Percentiles rank a stretch among this genome's conserved stretches.
Evolutionary conservation across 805 yeast genomes (phyloP).

Genomic region (Yarrowia sp.): DNA sequence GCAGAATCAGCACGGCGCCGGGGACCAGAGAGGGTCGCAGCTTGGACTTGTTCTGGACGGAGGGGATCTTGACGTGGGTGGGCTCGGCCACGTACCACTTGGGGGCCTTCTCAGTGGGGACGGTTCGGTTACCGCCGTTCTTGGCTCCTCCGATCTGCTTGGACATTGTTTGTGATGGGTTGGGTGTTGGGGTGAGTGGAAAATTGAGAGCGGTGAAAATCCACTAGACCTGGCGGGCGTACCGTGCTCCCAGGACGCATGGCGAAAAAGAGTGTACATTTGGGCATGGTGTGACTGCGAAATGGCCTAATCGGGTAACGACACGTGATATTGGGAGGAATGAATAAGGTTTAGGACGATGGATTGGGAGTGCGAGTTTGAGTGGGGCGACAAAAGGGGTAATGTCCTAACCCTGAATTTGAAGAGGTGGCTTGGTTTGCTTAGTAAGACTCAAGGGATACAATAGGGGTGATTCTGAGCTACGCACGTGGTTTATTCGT

Average conservation of each 20-base stretch:
- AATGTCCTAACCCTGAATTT: background rate
- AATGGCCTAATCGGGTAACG: background rate
- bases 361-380: too few relatives aligned
- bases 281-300: conserved; percentile 35
- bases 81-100: conserved; percentile 88
- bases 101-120: conserved; percentile 57
- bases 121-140: conserved; percentile 51
- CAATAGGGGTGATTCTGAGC: too few relatives aligned
- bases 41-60: conserved; percentile 86
- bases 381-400: too few relatives aligned
- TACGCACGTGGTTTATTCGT: too few relatives aligned
- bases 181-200: conserved; percentile 37
- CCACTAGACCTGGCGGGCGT: conserved; percentile 33
- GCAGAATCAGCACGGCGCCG: conserved; percentile 95
- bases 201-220: conserved; percentile 37
- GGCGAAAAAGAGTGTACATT: conserved; percentile 26
- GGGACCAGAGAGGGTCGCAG: conserved; percentile 95
- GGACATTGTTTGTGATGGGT: conserved; percentile 30
- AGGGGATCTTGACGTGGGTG: conserved; percentile 77
- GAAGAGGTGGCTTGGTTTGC: background rate
- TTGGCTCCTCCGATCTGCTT: conserved; percentile 45
- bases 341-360: too few relatives aligned
- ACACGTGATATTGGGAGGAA: conserved; percentile 31
- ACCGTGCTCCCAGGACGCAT: conserved; percentile 26
- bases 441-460: background rate